phyloP scores from a whole-genome alignment of 2,329 filamentous ascomycete genomes.

The Neonectria neomacrospora region DNA sequence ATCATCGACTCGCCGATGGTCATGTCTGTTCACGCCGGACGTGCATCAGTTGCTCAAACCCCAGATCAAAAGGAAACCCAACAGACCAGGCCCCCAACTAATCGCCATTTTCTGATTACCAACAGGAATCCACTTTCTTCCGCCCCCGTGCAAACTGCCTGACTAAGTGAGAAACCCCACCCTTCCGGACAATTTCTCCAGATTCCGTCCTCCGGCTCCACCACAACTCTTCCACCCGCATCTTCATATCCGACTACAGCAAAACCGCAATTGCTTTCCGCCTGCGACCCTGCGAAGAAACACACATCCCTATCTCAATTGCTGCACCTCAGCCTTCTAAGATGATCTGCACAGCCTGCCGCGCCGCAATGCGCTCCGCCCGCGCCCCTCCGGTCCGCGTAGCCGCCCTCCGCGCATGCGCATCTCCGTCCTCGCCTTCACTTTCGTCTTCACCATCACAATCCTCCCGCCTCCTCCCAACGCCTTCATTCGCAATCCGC shows the following conservation, averaged over 20 bases:
- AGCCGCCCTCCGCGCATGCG: not conserved
- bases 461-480: constrained; percentile 27
- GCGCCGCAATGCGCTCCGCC: constrained; percentile 40
- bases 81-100: constrained; percentile 18
- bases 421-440: constrained; percentile 17
- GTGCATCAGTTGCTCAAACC: constrained; percentile 16
- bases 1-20: not conserved
- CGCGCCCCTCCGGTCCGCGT: constrained; percentile 26
- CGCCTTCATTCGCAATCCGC: constrained; percentile 11
- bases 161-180: not conserved
- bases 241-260: not conserved
- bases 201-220: constrained; percentile 4
- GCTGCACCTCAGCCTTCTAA: not conserved
- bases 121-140: constrained; percentile 37
- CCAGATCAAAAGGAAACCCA: not conserved
- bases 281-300: not conserved
- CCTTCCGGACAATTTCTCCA: not conserved
- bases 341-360: constrained; percentile 44
- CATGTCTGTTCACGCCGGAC: not conserved
- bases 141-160: not conserved
- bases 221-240: not conserved
- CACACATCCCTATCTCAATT: not conserved
- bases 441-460: constrained; percentile 15
- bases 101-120: constrained; percentile 36
- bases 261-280: not conserved